These are phyloP conservation scores for Triticum timopheevii DNA, from an alignment of 176 grass and related monocot genomes.

Conservation along the genomic window DNA sequence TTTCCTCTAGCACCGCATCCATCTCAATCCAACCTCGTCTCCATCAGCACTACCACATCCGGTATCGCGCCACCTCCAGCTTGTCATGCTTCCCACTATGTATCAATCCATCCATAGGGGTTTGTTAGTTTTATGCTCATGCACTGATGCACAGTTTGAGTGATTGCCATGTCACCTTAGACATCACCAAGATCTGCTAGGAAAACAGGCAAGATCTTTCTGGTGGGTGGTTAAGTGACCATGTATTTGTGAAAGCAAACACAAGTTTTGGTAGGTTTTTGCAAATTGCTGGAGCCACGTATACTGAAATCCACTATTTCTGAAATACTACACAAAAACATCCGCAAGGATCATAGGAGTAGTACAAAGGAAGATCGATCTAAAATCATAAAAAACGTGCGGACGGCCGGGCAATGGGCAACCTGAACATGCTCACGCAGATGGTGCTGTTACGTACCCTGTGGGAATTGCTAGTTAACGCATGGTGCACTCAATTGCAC, in stretches of 20 bases:
- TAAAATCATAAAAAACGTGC: not conserved
- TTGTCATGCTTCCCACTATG: not conserved
- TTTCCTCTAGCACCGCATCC: no score
- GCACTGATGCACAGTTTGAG: not conserved
- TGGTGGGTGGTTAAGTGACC: not conserved
- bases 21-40: no score
- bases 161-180: not conserved
- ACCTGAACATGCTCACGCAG: slow-evolving; percentile 8
- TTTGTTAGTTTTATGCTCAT: not conserved
- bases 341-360: not conserved
- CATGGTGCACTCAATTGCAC: not conserved
- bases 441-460: not conserved
- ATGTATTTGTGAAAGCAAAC: not conserved
- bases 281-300: not conserved
- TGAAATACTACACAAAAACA: not conserved
- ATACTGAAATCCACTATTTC: not conserved
- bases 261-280: not conserved
- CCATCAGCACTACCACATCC: not conserved
- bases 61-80: not conserved
- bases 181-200: not conserved
- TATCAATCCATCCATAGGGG: not conserved
- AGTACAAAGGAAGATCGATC: not conserved
- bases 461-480: slow-evolving; percentile 9
- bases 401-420: not conserved
- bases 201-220: not conserved